These are phyloP conservation scores for Geotrichum aggregatum DNA, from an alignment of 1,139 yeast genomes.

Conservation along the genomic window DNA sequence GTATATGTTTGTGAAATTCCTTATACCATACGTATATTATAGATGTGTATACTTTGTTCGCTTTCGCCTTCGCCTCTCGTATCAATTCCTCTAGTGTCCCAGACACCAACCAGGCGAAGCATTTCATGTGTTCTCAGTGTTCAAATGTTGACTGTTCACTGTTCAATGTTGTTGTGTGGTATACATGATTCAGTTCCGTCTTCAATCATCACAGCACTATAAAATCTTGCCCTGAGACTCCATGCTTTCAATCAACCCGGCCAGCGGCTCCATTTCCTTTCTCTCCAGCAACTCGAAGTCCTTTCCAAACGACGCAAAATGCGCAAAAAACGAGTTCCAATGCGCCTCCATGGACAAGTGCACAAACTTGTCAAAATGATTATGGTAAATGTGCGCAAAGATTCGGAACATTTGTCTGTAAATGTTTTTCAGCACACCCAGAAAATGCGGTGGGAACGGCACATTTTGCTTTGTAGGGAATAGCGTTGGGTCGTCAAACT, in stretches of 20 bases:
- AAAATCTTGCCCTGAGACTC: constrained; percentile 80
- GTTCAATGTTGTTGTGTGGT: too few species aligned
- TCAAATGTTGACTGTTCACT: too few species aligned
- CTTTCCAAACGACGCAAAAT: constrained; percentile 78
- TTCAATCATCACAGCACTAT: too few species aligned
- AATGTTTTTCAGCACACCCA: constrained; percentile 79
- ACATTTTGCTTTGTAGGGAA: constrained; percentile 92
- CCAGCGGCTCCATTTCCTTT: constrained; percentile 73
- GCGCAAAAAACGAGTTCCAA: constrained; percentile 98
- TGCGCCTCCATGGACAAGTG: constrained; percentile 93
- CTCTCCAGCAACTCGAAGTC: constrained; percentile 79
- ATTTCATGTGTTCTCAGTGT: too few species aligned
- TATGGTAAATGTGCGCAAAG: constrained; percentile 93
- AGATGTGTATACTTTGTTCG: too few species aligned
- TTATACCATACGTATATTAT: too few species aligned
- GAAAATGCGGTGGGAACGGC: constrained; percentile 83
- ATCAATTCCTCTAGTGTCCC: too few species aligned
- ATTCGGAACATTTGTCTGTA: constrained; percentile 89
- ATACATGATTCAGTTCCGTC: too few species aligned
- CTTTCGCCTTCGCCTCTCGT: too few species aligned
- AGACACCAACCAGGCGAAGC: too few species aligned
- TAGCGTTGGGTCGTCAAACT: constrained; percentile 79
- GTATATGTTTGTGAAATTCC: too few species aligned
- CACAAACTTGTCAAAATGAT: constrained; percentile 87
- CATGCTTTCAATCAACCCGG: constrained; percentile 69